phyloP scores from a whole-genome alignment of 148 eudicot species.

The Nyssa sinensis region DNA sequence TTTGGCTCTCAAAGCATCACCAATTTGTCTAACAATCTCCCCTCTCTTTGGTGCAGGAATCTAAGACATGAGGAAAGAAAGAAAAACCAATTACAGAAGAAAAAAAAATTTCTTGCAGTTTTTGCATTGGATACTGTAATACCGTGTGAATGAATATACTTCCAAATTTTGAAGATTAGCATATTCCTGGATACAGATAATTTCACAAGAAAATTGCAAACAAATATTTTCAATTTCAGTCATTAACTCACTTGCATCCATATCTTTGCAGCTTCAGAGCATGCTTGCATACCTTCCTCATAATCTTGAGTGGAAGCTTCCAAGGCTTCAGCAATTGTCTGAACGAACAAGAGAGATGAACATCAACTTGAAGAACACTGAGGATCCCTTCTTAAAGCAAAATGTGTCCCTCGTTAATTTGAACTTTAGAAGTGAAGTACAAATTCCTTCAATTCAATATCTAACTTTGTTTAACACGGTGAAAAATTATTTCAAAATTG shows the following conservation, averaged over 20 bases:
- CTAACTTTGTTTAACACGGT: too few relatives aligned
- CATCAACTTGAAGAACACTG: not conserved
- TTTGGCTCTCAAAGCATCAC: conserved; percentile 90
- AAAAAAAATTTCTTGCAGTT: not conserved
- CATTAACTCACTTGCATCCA: conserved; percentile 82
- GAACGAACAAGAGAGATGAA: conserved; percentile 25
- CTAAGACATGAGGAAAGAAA: conserved; percentile 33
- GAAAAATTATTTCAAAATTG: too few relatives aligned
- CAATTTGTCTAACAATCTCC: conserved; percentile 94
- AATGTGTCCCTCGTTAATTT: not conserved
- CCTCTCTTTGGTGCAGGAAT: conserved; percentile 97
- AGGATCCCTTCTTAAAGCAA: not conserved
- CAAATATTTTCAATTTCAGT: not conserved
- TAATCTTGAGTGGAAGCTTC: conserved; percentile 84
- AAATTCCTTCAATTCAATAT: not conserved
- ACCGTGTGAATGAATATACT: not conserved
- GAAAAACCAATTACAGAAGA: not conserved
- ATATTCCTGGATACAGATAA: not conserved
- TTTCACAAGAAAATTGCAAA: not conserved
- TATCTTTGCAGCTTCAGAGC: conserved; percentile 70
- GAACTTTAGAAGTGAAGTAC: not conserved
- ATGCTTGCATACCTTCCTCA: conserved; percentile 83
- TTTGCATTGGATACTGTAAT: not conserved
- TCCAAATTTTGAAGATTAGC: not conserved
- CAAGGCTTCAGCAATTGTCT: conserved; percentile 87